These are phyloP conservation scores for Hericium coralloides DNA, from an alignment of 768 basidiomycete genomes.

Conservation along the genomic window DNA sequence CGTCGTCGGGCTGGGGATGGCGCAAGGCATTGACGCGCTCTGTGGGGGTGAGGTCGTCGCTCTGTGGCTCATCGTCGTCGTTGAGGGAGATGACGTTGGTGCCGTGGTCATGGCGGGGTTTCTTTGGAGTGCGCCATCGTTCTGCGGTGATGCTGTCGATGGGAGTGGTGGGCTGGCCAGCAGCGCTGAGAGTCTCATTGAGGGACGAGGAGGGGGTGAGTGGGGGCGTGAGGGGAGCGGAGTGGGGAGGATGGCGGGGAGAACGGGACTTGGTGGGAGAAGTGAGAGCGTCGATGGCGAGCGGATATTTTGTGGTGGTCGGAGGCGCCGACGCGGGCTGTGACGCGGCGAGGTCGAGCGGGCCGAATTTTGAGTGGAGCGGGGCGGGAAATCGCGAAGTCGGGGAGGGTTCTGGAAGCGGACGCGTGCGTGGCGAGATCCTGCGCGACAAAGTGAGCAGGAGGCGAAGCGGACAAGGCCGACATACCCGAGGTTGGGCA, in stretches of 20 bases:
- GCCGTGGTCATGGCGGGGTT: neutral
- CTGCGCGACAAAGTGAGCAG: neutral
- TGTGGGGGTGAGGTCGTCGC: neutral
- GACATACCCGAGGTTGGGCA: neutral
- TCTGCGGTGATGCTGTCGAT: slow-evolving; percentile 11
- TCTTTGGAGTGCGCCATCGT: slow-evolving; percentile 1
- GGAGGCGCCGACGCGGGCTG: neutral
- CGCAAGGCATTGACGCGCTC: neutral
- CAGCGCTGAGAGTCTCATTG: slow-evolving; percentile 27
- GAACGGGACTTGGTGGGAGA: slow-evolving; percentile 7
- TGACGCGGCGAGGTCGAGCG: slow-evolving; percentile 22
- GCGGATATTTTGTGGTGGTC: slow-evolving; percentile 7
- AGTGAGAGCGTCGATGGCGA: slow-evolving; percentile 13
- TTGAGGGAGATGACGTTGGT: neutral
- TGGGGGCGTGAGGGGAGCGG: slow-evolving; percentile 49
- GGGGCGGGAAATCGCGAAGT: slow-evolving; percentile 26
- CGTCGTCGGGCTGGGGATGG: neutral
- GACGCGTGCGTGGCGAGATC: neutral
- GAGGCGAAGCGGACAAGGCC: neutral
- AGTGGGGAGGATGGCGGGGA: slow-evolving; percentile 20
- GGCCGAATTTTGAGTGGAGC: slow-evolving; percentile 22
- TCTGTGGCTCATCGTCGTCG: slow-evolving; percentile 3
- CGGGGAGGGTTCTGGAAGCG: slow-evolving; percentile 21
- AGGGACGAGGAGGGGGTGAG: slow-evolving; percentile 59
- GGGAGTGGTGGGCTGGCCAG: slow-evolving; percentile 18